A percentile compares a stretch with the other conserved stretches of the same genome.
Evolutionary conservation across 805 yeast species (phyloP).

Genomic region (Saccharomyces eubayanus): DNA sequence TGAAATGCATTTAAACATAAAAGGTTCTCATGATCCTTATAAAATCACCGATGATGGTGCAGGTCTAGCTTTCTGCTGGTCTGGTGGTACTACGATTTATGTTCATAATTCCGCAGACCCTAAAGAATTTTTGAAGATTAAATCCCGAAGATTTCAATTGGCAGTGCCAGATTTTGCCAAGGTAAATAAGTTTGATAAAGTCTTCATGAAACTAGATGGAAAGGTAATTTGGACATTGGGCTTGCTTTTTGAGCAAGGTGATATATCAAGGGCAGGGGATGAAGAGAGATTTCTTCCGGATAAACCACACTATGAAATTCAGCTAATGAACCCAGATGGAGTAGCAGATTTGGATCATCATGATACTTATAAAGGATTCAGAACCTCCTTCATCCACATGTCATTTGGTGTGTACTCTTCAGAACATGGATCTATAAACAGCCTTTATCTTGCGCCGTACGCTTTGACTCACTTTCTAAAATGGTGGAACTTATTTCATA

Average conservation of each 20-base stretch:
- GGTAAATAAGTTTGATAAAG: conserved; percentile 33
- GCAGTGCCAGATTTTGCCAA: conserved; percentile 42
- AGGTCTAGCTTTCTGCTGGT: conserved; percentile 62
- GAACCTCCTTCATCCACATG: conserved; percentile 58
- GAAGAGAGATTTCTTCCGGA: conserved; percentile 41
- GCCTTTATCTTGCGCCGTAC: conserved; percentile 67
- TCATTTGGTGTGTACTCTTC: conserved; percentile 34
- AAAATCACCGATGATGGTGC: conserved; percentile 47
- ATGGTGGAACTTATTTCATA: conserved; percentile 79
- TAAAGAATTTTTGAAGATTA: conserved; percentile 43
- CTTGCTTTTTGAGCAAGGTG: conserved; percentile 59
- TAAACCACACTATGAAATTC: conserved; percentile 56
- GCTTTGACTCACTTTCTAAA: conserved; percentile 55
- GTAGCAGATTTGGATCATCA: conserved; percentile 36
- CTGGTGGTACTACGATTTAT: conserved; percentile 41
- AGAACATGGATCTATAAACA: conserved; percentile 42
- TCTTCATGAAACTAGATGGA: conserved; percentile 55
- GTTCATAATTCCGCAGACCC: conserved; percentile 45
- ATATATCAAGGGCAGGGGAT: conserved; percentile 29
- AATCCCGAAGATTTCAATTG: conserved; percentile 48
- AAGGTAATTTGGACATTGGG: conserved; percentile 75
- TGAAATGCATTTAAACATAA: conserved; percentile 55
- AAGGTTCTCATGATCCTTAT: conserved; percentile 54
- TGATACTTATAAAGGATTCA: conserved; percentile 53
- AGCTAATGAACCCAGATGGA: conserved; percentile 48